Base-by-base conservation (phyloP, 106 monocot genomes). In the Hemerocallis citrina region DNA sequence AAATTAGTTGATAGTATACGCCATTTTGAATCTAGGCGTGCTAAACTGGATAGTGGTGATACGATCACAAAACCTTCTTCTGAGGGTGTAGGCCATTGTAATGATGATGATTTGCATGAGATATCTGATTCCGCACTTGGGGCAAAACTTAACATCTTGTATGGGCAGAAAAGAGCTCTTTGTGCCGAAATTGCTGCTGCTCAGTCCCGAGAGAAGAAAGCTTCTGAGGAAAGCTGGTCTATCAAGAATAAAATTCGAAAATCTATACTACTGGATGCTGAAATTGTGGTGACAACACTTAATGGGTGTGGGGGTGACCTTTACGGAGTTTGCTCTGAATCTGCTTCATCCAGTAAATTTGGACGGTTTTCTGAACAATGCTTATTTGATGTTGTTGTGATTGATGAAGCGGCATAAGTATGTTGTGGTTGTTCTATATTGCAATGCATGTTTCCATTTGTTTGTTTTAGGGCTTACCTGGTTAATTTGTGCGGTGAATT, bases 371-470 rank as follows among this genome's bases (percentile, higher is more conserved):
- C 82, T 40, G 96, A 98, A 64, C 74, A 79, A 50, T 68, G 69
- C 43, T 71, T 98, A 35, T 98, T 98, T 77, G 91, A 98, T 82
- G 84, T 84, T 66, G 91, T 98, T 61, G 57, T 98, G 29, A 91
- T 98, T 70, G 96, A 98, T 71, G 96, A 98, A 79, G 96, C 96
- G 27, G 96, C 96, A 51, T 91, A 98, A 74, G 96, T 98, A 71
- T 44, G 52, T 62, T 3, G 46, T 34, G 45, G 34, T 61, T 62
- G 22, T 31, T 33, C 27, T 28, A 29, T 35, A 12, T 24, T 57
- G 34, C 21, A 57, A 28, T 55, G 12, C 28, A 32, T 60, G 60
- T 24, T 69, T n/a, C n/a, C 4, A 1, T 0, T 47, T 59, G 13
- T 48, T 35, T 37, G 17, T 44, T 34, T 30, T 31, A 16, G 2